A percentile compares a stretch with the other conserved stretches of the same genome.
These are phyloP conservation scores for Wallacemonas collosoma DNA, from an alignment of 208 protist genomes.

Conservation along the genomic window DNA sequence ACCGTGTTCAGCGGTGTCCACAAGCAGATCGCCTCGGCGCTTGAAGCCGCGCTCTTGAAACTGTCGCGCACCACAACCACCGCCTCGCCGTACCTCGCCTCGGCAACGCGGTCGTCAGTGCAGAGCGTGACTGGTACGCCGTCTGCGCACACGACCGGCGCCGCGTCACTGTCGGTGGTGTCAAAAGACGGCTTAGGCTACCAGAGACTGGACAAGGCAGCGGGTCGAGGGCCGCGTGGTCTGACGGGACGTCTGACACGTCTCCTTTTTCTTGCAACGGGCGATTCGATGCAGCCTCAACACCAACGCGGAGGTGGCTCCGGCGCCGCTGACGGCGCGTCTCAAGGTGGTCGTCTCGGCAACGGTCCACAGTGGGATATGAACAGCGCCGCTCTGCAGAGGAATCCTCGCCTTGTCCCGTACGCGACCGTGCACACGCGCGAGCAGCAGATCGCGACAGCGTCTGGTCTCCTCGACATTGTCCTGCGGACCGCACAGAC, in stretches of 20 bases:
- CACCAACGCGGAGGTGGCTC: no score
- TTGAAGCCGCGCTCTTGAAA: constrained; percentile 66
- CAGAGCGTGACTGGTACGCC: no score
- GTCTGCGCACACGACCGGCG: background rate
- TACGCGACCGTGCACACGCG: constrained; percentile 57
- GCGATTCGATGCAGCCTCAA: constrained; percentile 18
- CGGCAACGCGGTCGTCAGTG: background rate
- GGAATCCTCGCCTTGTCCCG: constrained; percentile 25
- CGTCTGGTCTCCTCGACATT: constrained; percentile 35
- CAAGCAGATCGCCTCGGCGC: constrained; percentile 63
- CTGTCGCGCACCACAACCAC: constrained; percentile 43
- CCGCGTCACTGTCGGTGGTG: background rate
- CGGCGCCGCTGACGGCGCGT: no score
- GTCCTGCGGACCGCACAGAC: constrained; percentile 47
- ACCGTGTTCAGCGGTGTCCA: constrained; percentile 67
- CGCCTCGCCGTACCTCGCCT: constrained; percentile 23
- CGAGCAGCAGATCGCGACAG: constrained; percentile 56
- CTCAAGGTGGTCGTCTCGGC: background rate
- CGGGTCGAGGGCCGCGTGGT: constrained; percentile 24
- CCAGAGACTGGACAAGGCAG: constrained; percentile 11
- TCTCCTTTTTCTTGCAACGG: constrained; percentile 45
- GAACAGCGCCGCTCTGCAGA: background rate
- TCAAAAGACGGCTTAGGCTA: no score
- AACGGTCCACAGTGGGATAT: background rate
- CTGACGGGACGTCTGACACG: constrained; percentile 43